Evolutionary conservation across 139 green algal genomes (phyloP), one percentile per base, ranked within the genome.

Genomic region (Bryopsis sp.): DNA sequence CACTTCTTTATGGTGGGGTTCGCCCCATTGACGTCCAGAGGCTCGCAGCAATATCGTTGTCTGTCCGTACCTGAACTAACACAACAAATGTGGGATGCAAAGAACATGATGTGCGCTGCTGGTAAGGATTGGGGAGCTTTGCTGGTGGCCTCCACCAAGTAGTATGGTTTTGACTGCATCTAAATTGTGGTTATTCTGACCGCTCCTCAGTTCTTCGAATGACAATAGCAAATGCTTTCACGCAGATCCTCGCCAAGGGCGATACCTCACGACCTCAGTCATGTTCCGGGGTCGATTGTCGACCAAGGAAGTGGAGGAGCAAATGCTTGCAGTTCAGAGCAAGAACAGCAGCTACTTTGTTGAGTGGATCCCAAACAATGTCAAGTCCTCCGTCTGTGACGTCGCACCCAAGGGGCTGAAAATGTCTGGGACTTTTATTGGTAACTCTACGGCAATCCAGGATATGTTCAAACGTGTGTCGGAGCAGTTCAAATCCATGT

Each of bases 401-500:
- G 96, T 98, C 73, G 92, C 92, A 6, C 92, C 93, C 62, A 96
- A 91, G 78, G 92, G 93, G 66, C 83, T 97, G 29, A 97, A 97
- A 84, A 98, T 98, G 92, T 82, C 79, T 32, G 92, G 90, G 28
- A 98, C 92, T 62, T 98, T 98, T 78, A 83, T 98, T 58, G 93
- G 92, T 72, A 97, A 97, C 84, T 92, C 88, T 34, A 97, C 90
- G 8, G 92, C 91, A 43, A 89, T 97, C 76, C 89, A 95, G 81
- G 88, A 95, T 78, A 95, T 93, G 86, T 94, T 92, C 88, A 96
- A 91, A 88, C 92, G 88, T 74, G 91, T 90, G 62, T 90, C 63
- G 47, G 93, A 98, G 86, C 94, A 99, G 85, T 99, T 99, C 84
- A 98, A 92, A 36, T 91, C 92, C 72, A 99, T 99, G 93, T 99